Evolutionary conservation across 768 basidiomycete species (phyloP).

Genomic region (Pisolithus orientalis): DNA sequence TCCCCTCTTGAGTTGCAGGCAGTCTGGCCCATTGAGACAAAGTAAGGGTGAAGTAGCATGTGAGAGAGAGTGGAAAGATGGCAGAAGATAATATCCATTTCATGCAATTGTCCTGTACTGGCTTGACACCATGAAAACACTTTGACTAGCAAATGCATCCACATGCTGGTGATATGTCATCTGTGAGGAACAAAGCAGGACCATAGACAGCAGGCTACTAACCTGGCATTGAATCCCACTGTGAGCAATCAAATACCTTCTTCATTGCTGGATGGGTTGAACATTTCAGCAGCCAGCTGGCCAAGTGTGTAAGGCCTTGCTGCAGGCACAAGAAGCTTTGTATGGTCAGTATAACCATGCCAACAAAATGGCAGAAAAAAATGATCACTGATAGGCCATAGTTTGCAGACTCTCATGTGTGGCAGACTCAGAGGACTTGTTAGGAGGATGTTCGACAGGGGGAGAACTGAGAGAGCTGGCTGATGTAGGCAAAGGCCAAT

Average conservation of each 20-base stretch:
- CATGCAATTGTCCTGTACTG: constrained; percentile 35
- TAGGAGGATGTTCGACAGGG: too few species aligned
- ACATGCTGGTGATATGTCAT: constrained; percentile 2
- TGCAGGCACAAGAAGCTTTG: background rate
- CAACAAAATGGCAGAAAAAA: too few species aligned
- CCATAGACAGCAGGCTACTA: background rate
- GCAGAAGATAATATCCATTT: constrained; percentile 39
- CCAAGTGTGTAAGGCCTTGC: background rate
- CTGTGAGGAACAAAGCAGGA: background rate
- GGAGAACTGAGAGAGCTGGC: too few species aligned
- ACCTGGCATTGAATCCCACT: background rate
- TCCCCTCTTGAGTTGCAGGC: constrained; percentile 37
- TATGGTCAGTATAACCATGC: too few species aligned
- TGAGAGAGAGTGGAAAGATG: constrained; percentile 33
- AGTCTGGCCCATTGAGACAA: constrained; percentile 45
- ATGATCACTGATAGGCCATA: too few species aligned
- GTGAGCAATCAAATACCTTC: background rate
- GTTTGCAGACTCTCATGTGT: background rate
- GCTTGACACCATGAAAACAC: constrained; percentile 9
- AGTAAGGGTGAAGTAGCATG: constrained; percentile 34
- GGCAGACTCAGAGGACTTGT: too few species aligned
- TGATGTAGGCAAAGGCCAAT: too few species aligned
- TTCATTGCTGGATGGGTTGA: background rate
- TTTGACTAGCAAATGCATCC: background rate
- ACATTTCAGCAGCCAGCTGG: background rate